phyloP scores from a whole-genome alignment of 768 basidiomycete genomes.

The Amylocystis lapponica region DNA sequence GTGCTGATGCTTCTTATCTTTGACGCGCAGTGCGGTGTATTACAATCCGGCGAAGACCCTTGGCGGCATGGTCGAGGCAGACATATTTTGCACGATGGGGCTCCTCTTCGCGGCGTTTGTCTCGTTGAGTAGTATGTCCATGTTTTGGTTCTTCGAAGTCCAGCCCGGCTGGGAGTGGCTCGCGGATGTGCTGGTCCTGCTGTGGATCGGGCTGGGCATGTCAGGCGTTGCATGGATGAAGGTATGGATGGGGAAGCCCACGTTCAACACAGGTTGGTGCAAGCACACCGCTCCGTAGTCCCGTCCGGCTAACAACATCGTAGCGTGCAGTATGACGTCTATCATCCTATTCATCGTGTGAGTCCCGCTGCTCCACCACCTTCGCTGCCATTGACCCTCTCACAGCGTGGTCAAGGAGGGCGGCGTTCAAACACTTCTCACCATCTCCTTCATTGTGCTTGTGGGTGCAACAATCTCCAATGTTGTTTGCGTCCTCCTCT shows the following conservation, averaged over 20 bases:
- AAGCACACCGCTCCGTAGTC: no score
- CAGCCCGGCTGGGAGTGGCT: conserved; percentile 66
- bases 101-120: conserved; percentile 67
- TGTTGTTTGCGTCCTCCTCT: conserved; percentile 75
- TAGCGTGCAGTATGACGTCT: conserved; percentile 80
- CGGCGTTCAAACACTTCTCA: conserved; percentile 64
- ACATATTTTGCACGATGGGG: conserved; percentile 70
- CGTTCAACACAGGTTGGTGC: conserved; percentile 76
- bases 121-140: conserved; percentile 67
- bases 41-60: conserved; percentile 92
- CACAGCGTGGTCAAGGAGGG: conserved; percentile 83
- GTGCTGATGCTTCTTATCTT: neutral
- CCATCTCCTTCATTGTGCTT: conserved; percentile 71
- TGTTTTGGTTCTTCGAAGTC: conserved; percentile 76
- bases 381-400: neutral
- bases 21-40: conserved; percentile 78
- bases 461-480: conserved; percentile 78
- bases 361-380: conserved; percentile 7
- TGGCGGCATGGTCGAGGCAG: conserved; percentile 90
- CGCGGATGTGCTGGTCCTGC: conserved; percentile 66
- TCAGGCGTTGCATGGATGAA: conserved; percentile 86
- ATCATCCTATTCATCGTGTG: conserved; percentile 85
- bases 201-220: conserved; percentile 84
- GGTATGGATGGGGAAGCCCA: conserved; percentile 83
- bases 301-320: no score